Evolutionary conservation across 2,329 filamentous ascomycete species (phyloP).

Genomic region (Ophiostoma novo-ulmi): DNA sequence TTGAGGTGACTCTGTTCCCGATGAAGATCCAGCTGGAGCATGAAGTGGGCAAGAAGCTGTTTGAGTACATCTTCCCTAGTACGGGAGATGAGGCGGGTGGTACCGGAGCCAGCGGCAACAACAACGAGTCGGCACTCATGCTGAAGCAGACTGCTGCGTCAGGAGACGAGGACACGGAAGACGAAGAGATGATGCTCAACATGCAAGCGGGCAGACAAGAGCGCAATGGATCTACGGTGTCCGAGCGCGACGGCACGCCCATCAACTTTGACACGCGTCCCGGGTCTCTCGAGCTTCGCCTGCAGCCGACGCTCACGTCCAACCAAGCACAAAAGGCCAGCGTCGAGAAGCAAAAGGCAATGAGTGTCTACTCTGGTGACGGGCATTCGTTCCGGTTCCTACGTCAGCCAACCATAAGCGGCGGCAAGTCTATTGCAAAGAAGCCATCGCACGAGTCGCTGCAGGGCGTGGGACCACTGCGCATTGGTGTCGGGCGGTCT

Average conservation of each 20-base stretch:
- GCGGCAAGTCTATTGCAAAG: slow-evolving; percentile 36
- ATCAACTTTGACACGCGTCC: slow-evolving; percentile 54
- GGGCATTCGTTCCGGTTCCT: slow-evolving; percentile 51
- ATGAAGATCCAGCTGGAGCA: slow-evolving; percentile 90
- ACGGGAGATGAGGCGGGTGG: slow-evolving; percentile 45
- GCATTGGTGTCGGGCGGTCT: slow-evolving; percentile 39
- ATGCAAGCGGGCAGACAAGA: neutral
- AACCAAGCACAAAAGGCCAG: slow-evolving; percentile 36
- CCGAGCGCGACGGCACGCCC: slow-evolving; percentile 37
- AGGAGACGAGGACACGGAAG: slow-evolving; percentile 36
- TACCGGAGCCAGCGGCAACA: neutral
- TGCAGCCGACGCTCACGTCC: slow-evolving; percentile 74
- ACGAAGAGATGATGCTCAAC: slow-evolving; percentile 39
- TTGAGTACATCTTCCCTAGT: slow-evolving; percentile 96
- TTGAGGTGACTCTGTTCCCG: slow-evolving; percentile 89
- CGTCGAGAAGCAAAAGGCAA: slow-evolving; percentile 42
- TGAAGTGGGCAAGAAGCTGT: slow-evolving; percentile 85
- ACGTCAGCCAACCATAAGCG: slow-evolving; percentile 32
- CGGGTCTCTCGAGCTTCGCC: slow-evolving; percentile 72
- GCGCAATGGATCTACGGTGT: slow-evolving; percentile 32
- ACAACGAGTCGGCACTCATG: slow-evolving; percentile 1
- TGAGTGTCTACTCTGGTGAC: slow-evolving; percentile 47
- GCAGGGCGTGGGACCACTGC: slow-evolving; percentile 39
- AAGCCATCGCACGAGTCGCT: slow-evolving; percentile 56
- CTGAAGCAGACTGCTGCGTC: slow-evolving; percentile 33